These are phyloP conservation scores for Penicillium sclerotigenum DNA, from an alignment of 2,329 filamentous ascomycete species.

Conservation along the genomic window DNA sequence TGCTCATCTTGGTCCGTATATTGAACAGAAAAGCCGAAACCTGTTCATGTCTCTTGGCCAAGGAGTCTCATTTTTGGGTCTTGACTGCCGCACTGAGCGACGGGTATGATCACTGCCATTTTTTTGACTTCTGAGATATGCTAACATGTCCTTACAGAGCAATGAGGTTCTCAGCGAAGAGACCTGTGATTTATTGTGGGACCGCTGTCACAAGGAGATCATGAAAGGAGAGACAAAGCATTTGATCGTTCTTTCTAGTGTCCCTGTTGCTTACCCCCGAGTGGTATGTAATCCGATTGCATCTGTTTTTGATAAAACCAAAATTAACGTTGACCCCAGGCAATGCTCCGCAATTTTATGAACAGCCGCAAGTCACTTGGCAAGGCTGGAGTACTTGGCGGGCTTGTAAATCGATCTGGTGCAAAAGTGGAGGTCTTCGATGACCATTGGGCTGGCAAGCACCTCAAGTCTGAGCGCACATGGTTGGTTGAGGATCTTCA, in stretches of 20 bases:
- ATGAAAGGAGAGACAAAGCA: slow-evolving; percentile 82
- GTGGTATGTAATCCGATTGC: slow-evolving; percentile 53
- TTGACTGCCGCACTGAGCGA: slow-evolving; percentile 89
- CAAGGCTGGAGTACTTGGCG: slow-evolving; percentile 73
- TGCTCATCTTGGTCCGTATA: slow-evolving; percentile 77
- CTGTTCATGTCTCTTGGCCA: slow-evolving; percentile 80
- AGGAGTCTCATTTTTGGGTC: slow-evolving; percentile 74
- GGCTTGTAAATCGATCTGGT: slow-evolving; percentile 82
- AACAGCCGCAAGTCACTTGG: slow-evolving; percentile 87
- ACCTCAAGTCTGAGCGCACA: slow-evolving; percentile 85
- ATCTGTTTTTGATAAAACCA: slow-evolving; percentile 10
- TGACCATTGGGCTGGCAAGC: slow-evolving; percentile 96
- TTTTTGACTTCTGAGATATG: not conserved
- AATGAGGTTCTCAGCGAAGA: slow-evolving; percentile 75
- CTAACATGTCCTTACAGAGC: slow-evolving; percentile 44
- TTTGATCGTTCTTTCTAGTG: slow-evolving; percentile 78
- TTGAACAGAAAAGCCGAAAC: slow-evolving; percentile 78
- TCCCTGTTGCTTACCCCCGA: slow-evolving; percentile 78
- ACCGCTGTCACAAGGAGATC: slow-evolving; percentile 78
- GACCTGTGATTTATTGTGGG: slow-evolving; percentile 83
- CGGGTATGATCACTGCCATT: slow-evolving; percentile 50
- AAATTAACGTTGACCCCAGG: slow-evolving; percentile 50
- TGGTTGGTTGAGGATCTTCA: slow-evolving; percentile 88
- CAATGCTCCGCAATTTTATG: slow-evolving; percentile 65
- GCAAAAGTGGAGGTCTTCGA: slow-evolving; percentile 89